phyloP scores from a whole-genome alignment of 208 protist species.

The Wallacemonas rigidus region DNA sequence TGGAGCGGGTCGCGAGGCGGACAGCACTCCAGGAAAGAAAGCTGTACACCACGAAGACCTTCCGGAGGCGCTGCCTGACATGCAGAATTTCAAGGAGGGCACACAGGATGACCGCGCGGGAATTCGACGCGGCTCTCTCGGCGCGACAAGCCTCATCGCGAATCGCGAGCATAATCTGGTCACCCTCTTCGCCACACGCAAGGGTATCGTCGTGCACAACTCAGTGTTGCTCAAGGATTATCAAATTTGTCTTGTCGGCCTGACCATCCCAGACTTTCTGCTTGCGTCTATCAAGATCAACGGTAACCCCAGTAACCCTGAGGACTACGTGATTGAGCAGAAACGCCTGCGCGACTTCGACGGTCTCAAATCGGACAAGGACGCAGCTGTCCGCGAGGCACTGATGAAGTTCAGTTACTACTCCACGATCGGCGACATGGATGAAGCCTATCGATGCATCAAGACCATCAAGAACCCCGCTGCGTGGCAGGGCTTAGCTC shows the following conservation, averaged over 20 bases:
- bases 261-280: constrained; percentile 92
- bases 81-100: constrained; percentile 83
- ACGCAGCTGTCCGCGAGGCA: constrained; percentile 88
- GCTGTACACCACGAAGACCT: constrained; percentile 47
- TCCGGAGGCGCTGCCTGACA: constrained; percentile 72
- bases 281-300: constrained; percentile 85
- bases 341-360: constrained; percentile 94
- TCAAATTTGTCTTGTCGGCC: constrained; percentile 89
- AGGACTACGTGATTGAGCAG: constrained; percentile 90
- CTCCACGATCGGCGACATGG: constrained; percentile 96
- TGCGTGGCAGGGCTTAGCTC: constrained; percentile 96
- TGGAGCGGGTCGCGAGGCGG: constrained; percentile 4
- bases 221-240: constrained; percentile 69
- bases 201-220: constrained; percentile 88
- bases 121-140: constrained; percentile 45
- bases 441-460: constrained; percentile 96
- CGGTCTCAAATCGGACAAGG: constrained; percentile 88
- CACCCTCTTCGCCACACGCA: constrained; percentile 85
- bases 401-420: constrained; percentile 97
- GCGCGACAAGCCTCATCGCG: constrained; percentile 56
- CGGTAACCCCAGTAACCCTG: constrained; percentile 71
- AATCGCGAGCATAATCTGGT: constrained; percentile 80
- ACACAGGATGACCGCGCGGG: constrained; percentile 32
- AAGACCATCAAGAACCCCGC: constrained; percentile 92
- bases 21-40: background rate